phyloP scores from a whole-genome alignment of 2,329 filamentous ascomycete species.

The Tolypocladium tundrense region DNA sequence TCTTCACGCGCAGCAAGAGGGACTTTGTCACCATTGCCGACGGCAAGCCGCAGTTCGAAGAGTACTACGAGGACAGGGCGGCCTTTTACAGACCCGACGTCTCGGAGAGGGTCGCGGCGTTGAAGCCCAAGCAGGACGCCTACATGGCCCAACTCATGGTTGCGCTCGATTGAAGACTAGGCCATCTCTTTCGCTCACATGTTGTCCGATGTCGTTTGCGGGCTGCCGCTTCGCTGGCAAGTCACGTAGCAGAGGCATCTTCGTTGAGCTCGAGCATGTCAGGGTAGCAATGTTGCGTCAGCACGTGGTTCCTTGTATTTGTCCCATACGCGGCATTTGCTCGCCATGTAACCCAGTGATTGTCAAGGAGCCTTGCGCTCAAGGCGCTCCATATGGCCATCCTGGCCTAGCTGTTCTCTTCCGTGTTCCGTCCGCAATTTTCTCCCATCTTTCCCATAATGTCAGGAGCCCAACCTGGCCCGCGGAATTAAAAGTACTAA shows the following conservation, averaged over 20 bases:
- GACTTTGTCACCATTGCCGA: conserved; percentile 26
- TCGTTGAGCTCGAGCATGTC: background rate
- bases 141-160: conserved; percentile 10
- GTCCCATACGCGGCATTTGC: too few relatives aligned
- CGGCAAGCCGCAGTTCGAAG: conserved; percentile 25
- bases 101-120: conserved; percentile 15
- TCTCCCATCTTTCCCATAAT: background rate
- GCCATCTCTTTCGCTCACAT: too few relatives aligned
- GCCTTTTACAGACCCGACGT: conserved; percentile 22
- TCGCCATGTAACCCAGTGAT: too few relatives aligned
- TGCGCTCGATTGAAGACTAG: background rate
- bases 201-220: too few relatives aligned
- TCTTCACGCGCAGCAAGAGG: conserved; percentile 28
- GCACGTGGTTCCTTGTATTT: too few relatives aligned
- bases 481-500: background rate
- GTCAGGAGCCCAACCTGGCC: background rate
- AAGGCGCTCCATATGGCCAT: too few relatives aligned
- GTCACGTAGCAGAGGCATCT: background rate
- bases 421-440: background rate
- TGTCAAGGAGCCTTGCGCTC: too few relatives aligned
- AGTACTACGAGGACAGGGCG: conserved; percentile 20
- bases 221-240: background rate
- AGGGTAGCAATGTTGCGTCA: background rate
- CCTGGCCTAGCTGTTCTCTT: background rate
- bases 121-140: conserved; percentile 11